Conservation (phyloP, 345 rosid genomes). For the Anastatica hierochuntica region DNA sequence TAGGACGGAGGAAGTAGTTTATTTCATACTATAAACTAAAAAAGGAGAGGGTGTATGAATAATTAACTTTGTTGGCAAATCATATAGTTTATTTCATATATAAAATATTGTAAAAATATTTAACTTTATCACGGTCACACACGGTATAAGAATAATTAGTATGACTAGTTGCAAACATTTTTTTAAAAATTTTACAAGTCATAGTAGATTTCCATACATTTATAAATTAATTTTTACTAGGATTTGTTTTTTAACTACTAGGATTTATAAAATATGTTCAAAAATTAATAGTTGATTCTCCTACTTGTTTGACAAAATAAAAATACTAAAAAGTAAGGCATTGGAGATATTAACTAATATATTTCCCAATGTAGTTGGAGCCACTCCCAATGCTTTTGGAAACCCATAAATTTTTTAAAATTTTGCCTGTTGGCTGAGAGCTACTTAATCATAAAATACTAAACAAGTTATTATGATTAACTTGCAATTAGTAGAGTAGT, state of each 20-base stretch:
- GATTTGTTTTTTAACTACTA: background rate
- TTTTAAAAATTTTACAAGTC: too few species aligned
- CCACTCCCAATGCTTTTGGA: constrained; percentile 29
- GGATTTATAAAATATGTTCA: background rate
- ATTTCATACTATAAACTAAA: too few species aligned
- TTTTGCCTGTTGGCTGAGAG: constrained; percentile 22
- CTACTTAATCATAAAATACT: constrained; percentile 13
- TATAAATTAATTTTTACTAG: background rate
- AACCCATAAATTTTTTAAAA: constrained; percentile 19
- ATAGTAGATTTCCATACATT: constrained; percentile 2
- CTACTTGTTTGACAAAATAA: constrained; percentile 3
- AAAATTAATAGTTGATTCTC: constrained; percentile 5
- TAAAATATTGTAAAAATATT: background rate
- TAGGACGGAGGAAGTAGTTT: too few species aligned
- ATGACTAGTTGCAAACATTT: too few species aligned
- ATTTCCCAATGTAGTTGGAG: constrained; percentile 22
- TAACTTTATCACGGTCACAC: too few species aligned
- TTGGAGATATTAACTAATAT: constrained; percentile 3
- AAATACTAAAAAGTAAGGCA: constrained; percentile 8
- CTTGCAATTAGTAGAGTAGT: constrained; percentile 21
- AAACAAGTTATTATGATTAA: constrained; percentile 7
- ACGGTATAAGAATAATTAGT: too few species aligned
- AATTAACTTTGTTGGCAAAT: too few species aligned
- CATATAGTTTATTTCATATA: too few species aligned
- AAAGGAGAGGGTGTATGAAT: too few species aligned